phyloP scores from a whole-genome alignment of 108 stramenopile genomes.

The Skeletonema costatum region DNA sequence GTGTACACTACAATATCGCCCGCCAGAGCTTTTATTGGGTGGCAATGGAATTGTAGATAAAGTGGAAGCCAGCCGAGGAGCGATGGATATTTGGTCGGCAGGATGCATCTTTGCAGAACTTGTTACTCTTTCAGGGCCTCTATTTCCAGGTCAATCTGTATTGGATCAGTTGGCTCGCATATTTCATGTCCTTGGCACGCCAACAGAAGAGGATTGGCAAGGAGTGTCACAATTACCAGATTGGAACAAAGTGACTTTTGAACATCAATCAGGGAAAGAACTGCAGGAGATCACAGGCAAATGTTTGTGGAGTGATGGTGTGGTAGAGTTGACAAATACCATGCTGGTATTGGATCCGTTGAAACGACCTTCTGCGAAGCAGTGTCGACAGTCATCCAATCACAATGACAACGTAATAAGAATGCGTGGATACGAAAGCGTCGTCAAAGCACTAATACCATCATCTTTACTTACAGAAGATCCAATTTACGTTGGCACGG shows the following conservation, averaged over 20 bases:
- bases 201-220: slow-evolving; percentile 63
- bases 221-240: slow-evolving; percentile 53
- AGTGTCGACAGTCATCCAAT: slow-evolving; percentile 36
- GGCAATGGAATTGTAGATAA: slow-evolving; percentile 32
- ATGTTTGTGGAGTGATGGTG: slow-evolving; percentile 18
- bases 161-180: slow-evolving; percentile 73
- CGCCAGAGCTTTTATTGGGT: slow-evolving; percentile 80
- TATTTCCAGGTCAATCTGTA: slow-evolving; percentile 66
- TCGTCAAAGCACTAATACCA: slow-evolving; percentile 22
- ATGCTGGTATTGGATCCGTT: slow-evolving; percentile 64
- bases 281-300: slow-evolving; percentile 37
- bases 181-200: slow-evolving; percentile 70
- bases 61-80: slow-evolving; percentile 17
- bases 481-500: slow-evolving; percentile 15
- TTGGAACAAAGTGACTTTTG: slow-evolving; percentile 66
- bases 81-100: slow-evolving; percentile 71
- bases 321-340: slow-evolving; percentile 32
- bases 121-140: slow-evolving; percentile 50
- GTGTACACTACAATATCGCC: slow-evolving; percentile 81
- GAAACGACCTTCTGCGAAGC: slow-evolving; percentile 49
- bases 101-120: slow-evolving; percentile 66
- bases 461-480: slow-evolving; percentile 11
- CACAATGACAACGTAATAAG: neutral
- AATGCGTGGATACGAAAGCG: slow-evolving; percentile 2
- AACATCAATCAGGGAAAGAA: slow-evolving; percentile 27